Base-by-base conservation (phyloP, 495 filamentous ascomycete genomes). In the Penicillium pancosmium region DNA sequence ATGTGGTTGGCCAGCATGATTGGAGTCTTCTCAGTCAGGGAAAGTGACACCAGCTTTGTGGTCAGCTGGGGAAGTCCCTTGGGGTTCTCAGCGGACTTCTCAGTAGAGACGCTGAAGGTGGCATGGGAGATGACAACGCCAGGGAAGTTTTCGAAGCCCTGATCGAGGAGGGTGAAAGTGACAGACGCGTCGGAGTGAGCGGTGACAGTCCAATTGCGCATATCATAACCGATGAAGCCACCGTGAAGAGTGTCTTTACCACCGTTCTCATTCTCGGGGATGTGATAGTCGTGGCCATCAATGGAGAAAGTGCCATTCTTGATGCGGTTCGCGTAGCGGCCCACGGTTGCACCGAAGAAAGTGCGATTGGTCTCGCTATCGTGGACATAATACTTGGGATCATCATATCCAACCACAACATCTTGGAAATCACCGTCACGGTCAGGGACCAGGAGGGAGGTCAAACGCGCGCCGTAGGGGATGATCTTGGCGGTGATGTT, bases 291-390 rank as follows among this genome's bases (percentile, higher is more conserved):
- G 13, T 62, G 62, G 21, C 84, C 88, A 51, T 91, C 87, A 57
- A 93, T 82, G 57, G 79, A 80, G 66, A 94, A 96, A 9, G 84
- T 89, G 60, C 85, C 86, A 71, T 94, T 94, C 80, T 88, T 91
- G 75, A 94, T 96, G 34, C 89, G 86, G 73, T 96, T 93, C 43
- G 90, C 90, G 66, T 93, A 93, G 16, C 90, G 87, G 36, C 91
- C 91, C 5, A 86, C 88, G n/a, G 91, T 82, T 7, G 86, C 79
- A 43, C 90, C 90, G 57, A 90, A 88, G 78, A 88, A 90, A 50
- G 89, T 89, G 73, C 90, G 89, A 52, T 83, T 79, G 38, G 71
- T 73, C 61, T 92, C 84, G 25, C 68, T 69, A 63, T 93, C 89
- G 35, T 84, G 73, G 8, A 78, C 66, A 68, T 94, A 96, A 54